A percentile compares a stretch with the other conserved stretches of the same genome.
phyloP scores from a whole-genome alignment of 2,329 filamentous ascomycete species.

The Diaporthe amygdali region DNA sequence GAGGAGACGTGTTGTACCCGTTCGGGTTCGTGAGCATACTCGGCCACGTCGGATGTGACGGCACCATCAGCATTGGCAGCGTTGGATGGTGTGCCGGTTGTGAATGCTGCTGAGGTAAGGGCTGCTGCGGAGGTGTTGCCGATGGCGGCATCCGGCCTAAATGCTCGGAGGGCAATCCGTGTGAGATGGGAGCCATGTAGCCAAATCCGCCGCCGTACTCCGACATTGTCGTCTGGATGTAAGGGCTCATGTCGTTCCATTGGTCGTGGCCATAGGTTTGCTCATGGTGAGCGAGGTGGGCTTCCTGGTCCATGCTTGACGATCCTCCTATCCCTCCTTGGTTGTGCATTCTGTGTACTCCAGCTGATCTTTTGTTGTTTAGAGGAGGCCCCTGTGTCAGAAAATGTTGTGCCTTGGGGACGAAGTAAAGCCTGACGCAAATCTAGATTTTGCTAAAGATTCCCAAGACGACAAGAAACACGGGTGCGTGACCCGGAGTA shows the following conservation, averaged over 20 bases:
- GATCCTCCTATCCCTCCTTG: constrained; percentile 44
- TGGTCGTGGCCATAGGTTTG: constrained; percentile 49
- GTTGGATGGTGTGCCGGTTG: constrained; percentile 51
- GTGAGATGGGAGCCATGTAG: constrained; percentile 60
- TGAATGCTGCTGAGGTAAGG: constrained; percentile 57
- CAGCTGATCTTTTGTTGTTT: background rate
- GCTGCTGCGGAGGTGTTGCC: constrained; percentile 57
- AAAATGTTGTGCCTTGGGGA: background rate
- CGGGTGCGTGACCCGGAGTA: constrained; percentile 25
- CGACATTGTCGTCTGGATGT: constrained; percentile 72
- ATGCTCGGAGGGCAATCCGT: constrained; percentile 55
- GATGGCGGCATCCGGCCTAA: constrained; percentile 62
- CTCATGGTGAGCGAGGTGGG: constrained; percentile 48
- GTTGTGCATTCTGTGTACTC: constrained; percentile 47
- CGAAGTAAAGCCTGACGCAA: constrained; percentile 13
- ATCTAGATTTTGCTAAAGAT: constrained; percentile 22
- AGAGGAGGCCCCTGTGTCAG: background rate
- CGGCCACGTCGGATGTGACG: constrained; percentile 73
- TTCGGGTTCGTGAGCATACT: constrained; percentile 80
- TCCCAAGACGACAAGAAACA: background rate
- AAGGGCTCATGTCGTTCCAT: constrained; percentile 64
- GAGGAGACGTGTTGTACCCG: constrained; percentile 62
- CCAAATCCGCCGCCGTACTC: constrained; percentile 68
- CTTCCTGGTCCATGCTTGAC: constrained; percentile 52
- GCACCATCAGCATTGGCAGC: constrained; percentile 75